Conservation (phyloP, 495 filamentous ascomycete species). For the Podospora fimiseda region DNA sequence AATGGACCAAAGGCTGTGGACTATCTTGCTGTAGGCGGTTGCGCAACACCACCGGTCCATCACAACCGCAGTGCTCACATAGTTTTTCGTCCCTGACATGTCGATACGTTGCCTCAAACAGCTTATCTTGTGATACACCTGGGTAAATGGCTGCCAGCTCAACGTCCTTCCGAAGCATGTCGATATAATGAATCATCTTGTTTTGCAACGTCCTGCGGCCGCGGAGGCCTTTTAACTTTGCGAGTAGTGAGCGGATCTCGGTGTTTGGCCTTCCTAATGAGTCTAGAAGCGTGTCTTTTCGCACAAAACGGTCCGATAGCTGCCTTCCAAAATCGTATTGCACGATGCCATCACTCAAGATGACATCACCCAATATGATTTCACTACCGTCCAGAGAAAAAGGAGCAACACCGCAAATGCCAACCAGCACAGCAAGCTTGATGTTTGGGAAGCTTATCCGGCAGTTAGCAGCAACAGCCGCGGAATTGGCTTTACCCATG, state of each 20-base stretch:
- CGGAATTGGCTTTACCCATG: constrained; percentile 33
- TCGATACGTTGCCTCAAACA: constrained; percentile 26
- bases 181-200: constrained; percentile 11
- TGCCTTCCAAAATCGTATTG: constrained; percentile 36
- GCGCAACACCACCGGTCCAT: constrained; percentile 11
- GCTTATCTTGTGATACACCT: constrained; percentile 21
- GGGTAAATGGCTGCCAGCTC: constrained; percentile 10
- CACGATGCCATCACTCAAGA: constrained; percentile 34
- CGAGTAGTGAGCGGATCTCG: constrained; percentile 8
- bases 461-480: constrained; percentile 22
- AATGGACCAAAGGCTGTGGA: constrained; percentile 7
- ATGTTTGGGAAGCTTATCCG: constrained; percentile 26
- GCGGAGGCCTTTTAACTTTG: not conserved
- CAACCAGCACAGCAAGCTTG: constrained; percentile 24
- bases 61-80: constrained; percentile 14
- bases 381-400: not conserved
- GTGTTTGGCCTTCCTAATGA: constrained; percentile 22
- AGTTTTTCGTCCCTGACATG: constrained; percentile 23
- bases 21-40: constrained; percentile 4
- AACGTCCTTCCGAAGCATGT: constrained; percentile 5
- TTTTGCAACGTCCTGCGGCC: constrained; percentile 3
- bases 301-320: constrained; percentile 25
- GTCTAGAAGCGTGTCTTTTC: constrained; percentile 25
- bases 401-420: constrained; percentile 32
- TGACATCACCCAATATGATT: constrained; percentile 39